These are phyloP conservation scores for Cordyceps cicadae DNA, from an alignment of 2,329 filamentous ascomycete genomes.

Conservation along the genomic window DNA sequence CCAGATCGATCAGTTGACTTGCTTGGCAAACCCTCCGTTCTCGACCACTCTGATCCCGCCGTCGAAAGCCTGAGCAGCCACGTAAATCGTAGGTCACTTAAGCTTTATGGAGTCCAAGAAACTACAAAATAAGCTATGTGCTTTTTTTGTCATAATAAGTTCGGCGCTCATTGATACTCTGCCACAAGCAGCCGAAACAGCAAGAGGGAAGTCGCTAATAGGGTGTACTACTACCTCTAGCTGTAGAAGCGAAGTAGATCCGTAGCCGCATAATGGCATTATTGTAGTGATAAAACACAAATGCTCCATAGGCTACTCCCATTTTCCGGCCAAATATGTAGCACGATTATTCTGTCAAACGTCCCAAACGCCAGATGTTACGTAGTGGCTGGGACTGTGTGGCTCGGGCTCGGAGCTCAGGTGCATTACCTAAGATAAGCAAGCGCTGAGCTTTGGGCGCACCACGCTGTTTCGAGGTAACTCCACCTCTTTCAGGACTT, in stretches of 20 bases:
- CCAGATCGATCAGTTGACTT: too few species aligned
- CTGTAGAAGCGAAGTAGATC: background rate
- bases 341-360: background rate
- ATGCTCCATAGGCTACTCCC: background rate
- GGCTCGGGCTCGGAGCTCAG: slow-evolving; percentile 1
- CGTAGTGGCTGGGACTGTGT: background rate
- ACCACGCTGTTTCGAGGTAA: slow-evolving; percentile 6
- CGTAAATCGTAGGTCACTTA: too few species aligned
- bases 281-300: background rate
- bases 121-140: too few species aligned
- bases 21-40: too few species aligned
- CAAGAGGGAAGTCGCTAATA: background rate
- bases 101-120: too few species aligned
- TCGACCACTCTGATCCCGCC: too few species aligned
- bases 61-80: too few species aligned
- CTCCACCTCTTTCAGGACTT: slow-evolving; percentile 8
- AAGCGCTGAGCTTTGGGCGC: slow-evolving; percentile 6
- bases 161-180: too few species aligned
- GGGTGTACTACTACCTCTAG: background rate
- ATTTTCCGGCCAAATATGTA: background rate
- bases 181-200: too few species aligned
- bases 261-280: background rate
- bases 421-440: slow-evolving; percentile 12
- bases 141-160: too few species aligned
- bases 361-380: slow-evolving; percentile 2